Conservation (phyloP, 2,329 filamentous ascomycete genomes). For the Fusarium foetens region DNA sequence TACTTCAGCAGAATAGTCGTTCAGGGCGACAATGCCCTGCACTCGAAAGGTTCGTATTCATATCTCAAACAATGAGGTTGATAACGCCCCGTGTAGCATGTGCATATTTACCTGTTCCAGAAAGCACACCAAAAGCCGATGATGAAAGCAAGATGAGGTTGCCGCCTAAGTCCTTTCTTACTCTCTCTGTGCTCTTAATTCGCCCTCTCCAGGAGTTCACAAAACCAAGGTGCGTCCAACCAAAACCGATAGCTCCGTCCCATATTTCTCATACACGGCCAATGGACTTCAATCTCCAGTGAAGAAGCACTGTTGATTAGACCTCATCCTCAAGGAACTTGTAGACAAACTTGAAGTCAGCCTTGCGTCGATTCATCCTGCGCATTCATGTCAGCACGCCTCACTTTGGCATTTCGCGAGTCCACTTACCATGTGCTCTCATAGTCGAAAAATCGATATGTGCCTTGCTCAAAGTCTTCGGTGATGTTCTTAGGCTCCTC, state of each 20-base stretch:
- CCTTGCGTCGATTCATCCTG: constrained; percentile 99
- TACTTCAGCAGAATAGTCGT: neutral
- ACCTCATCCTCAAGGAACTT: constrained; percentile 97
- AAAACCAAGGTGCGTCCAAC: constrained; percentile 37
- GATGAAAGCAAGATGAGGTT: constrained; percentile 23
- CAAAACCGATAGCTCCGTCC: constrained; percentile 30
- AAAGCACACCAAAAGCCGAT: constrained; percentile 27
- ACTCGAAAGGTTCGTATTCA: constrained; percentile 32
- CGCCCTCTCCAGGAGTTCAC: constrained; percentile 17
- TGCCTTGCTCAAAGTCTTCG: constrained; percentile 98
- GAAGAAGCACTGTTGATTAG: constrained; percentile 46
- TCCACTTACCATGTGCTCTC: constrained; percentile 92
- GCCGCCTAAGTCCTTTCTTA: constrained; percentile 7
- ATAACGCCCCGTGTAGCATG: constrained; percentile 28
- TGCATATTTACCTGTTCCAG: constrained; percentile 27
- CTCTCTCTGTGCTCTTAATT: constrained; percentile 23
- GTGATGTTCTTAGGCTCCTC: constrained; percentile 99
- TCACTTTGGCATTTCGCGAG: neutral
- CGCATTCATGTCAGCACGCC: constrained; percentile 28
- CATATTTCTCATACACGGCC: constrained; percentile 17
- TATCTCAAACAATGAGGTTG: constrained; percentile 33
- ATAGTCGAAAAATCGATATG: constrained; percentile 99
- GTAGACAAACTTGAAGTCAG: constrained; percentile 98
- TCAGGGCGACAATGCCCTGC: constrained; percentile 21
- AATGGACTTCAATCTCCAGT: constrained; percentile 1